phyloP scores from a whole-genome alignment of 345 rosid species.

The Ceriops zippeliana region DNA sequence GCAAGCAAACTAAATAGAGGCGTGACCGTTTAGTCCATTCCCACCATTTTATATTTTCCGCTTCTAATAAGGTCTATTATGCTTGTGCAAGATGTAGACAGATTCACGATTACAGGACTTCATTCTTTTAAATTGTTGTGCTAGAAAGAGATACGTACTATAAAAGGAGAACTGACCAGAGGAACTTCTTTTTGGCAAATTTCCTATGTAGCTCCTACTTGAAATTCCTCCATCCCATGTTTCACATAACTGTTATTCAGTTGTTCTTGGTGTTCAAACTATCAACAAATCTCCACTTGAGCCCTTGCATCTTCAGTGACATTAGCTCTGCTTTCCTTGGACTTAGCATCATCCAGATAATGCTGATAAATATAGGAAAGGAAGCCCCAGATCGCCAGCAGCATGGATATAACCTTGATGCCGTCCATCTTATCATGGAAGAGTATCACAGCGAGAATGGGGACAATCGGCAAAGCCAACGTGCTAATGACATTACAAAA shows the following conservation, averaged over 20 bases:
- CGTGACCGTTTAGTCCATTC: too few relatives aligned
- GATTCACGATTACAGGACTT: too few relatives aligned
- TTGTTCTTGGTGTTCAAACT: background rate
- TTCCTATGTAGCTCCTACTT: background rate
- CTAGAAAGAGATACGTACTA: too few relatives aligned
- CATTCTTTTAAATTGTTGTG: too few relatives aligned
- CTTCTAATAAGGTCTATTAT: too few relatives aligned
- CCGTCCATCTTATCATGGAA: slow-evolving; percentile 58
- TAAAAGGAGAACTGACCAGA: too few relatives aligned
- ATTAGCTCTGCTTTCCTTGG: background rate
- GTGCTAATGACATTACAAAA: slow-evolving; percentile 55
- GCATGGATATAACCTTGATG: slow-evolving; percentile 45
- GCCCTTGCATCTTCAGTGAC: background rate
- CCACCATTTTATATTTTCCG: too few relatives aligned
- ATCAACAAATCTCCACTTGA: slow-evolving; percentile 26
- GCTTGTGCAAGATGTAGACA: too few relatives aligned
- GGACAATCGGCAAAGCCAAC: slow-evolving; percentile 42
- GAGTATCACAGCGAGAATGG: slow-evolving; percentile 46
- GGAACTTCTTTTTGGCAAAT: too few relatives aligned
- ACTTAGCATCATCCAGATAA: slow-evolving; percentile 32
- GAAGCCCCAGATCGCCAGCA: slow-evolving; percentile 54
- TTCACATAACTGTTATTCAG: background rate
- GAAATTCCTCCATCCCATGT: background rate
- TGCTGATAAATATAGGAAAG: slow-evolving; percentile 49
- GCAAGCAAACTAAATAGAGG: too few relatives aligned